phyloP scores from a whole-genome alignment of 75 land plant species.

The Sequoiadendron giganteum region DNA sequence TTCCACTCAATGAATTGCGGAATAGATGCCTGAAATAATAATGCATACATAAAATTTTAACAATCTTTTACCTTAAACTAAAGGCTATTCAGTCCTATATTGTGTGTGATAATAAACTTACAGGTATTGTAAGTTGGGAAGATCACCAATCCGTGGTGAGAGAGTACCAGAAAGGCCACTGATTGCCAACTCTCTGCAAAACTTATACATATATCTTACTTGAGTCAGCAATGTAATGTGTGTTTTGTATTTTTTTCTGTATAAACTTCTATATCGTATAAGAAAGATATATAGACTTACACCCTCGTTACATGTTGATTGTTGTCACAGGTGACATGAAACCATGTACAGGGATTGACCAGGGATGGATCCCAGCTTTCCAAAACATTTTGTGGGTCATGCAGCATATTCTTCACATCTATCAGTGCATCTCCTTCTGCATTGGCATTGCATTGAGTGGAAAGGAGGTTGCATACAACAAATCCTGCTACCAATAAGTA shows the following conservation, averaged over 20 bases:
- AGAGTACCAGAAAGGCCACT: background rate
- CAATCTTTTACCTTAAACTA: background rate
- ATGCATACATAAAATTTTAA: background rate
- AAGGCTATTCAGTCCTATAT: background rate
- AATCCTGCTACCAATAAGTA: background rate
- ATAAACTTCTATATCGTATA: too few relatives aligned
- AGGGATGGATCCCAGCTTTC: conserved; percentile 95
- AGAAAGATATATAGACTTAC: background rate
- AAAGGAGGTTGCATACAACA: background rate
- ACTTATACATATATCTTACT: background rate
- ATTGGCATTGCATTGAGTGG: background rate
- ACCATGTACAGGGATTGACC: conserved; percentile 93
- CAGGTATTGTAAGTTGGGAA: background rate
- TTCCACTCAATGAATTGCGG: background rate
- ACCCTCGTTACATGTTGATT: conserved; percentile 51
- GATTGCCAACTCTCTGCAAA: background rate
- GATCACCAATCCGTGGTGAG: background rate
- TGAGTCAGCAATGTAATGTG: too few relatives aligned
- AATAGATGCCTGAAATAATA: background rate
- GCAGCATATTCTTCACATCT: conserved; percentile 52
- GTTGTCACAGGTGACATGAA: conserved; percentile 81
- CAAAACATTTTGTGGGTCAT: conserved; percentile 73
- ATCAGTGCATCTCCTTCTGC: conserved; percentile 63
- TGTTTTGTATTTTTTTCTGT: too few relatives aligned
- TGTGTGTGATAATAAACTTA: background rate